Conservation (phyloP, 2,329 filamentous ascomycete species). For the Juglanconis sp. region DNA sequence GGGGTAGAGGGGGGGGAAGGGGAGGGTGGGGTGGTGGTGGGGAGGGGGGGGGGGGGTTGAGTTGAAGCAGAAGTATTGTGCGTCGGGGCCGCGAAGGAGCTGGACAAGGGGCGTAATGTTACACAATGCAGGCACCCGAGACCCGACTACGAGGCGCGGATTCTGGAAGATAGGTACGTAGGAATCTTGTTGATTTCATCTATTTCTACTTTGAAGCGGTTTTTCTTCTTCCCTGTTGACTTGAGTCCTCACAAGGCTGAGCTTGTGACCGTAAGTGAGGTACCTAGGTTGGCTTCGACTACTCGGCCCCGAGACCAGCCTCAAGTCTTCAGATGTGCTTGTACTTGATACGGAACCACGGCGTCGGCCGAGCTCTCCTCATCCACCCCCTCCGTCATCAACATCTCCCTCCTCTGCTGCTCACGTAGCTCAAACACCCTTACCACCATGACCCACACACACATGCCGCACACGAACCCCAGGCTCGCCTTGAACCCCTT, state of each 20-base stretch:
- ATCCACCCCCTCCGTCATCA: neutral
- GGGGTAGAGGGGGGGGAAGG: neutral
- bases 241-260: neutral
- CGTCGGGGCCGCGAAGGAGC: neutral
- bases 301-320: neutral
- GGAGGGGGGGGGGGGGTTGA: neutral
- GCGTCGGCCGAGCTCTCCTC: neutral
- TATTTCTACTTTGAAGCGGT: neutral
- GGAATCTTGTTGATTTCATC: no score
- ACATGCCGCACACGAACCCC: constrained; percentile 15
- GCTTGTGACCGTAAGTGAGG: neutral
- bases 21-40: neutral
- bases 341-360: neutral
- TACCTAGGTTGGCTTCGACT: neutral
- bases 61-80: neutral
- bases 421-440: constrained; percentile 2
- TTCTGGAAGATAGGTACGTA: neutral
- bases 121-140: neutral
- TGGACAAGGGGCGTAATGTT: neutral
- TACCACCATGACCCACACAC: constrained; percentile 8
- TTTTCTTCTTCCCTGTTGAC: neutral
- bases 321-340: neutral
- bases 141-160: neutral
- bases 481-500: constrained; percentile 29
- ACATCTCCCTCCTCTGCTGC: neutral